phyloP scores from a whole-genome alignment of 2,329 filamentous ascomycete genomes.

The Akanthomyces lecanii region DNA sequence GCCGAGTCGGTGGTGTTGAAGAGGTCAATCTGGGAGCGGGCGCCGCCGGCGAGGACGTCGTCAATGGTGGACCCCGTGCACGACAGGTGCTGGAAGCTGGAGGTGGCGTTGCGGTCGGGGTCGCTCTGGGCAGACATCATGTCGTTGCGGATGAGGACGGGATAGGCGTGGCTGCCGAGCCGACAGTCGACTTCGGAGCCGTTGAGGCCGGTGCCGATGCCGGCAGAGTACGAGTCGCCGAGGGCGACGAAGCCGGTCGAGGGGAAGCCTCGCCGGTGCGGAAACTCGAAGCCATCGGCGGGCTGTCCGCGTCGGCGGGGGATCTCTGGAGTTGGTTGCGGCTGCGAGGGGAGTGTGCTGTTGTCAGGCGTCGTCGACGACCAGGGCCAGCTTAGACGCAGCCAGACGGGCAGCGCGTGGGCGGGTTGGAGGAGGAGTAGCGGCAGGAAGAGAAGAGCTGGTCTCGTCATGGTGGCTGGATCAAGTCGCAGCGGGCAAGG shows the following conservation, averaged over 20 bases:
- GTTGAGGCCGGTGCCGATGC: conserved; percentile 42
- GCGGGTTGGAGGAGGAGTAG: not conserved
- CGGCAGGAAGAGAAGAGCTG: not conserved
- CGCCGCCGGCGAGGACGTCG: conserved; percentile 35
- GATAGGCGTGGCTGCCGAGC: conserved; percentile 39
- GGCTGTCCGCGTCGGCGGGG: conserved; percentile 2
- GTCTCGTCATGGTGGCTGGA: conserved; percentile 1
- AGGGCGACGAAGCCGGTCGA: conserved; percentile 37
- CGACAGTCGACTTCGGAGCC: conserved; percentile 40
- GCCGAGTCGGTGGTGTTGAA: conserved; percentile 35
- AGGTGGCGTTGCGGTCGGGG: conserved; percentile 20
- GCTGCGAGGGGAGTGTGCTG: not conserved
- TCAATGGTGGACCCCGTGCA: conserved; percentile 43
- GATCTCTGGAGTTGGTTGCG: not conserved
- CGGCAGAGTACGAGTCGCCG: conserved; percentile 46
- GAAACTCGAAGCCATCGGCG: conserved; percentile 14
- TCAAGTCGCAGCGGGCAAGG: not conserved
- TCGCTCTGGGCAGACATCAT: conserved; percentile 25
- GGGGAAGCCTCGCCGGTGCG: conserved; percentile 17
- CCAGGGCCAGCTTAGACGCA: conserved; percentile 12
- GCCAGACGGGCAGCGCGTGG: conserved; percentile 1
- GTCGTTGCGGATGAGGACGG: conserved; percentile 37
- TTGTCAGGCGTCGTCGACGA: not conserved
- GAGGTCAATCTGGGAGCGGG: conserved; percentile 38
- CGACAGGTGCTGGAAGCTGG: conserved; percentile 41